Evolutionary conservation across 116 monocot species (phyloP), one percentile per base, ranked within the genome.

Genomic region (Thalassia testudinum): DNA sequence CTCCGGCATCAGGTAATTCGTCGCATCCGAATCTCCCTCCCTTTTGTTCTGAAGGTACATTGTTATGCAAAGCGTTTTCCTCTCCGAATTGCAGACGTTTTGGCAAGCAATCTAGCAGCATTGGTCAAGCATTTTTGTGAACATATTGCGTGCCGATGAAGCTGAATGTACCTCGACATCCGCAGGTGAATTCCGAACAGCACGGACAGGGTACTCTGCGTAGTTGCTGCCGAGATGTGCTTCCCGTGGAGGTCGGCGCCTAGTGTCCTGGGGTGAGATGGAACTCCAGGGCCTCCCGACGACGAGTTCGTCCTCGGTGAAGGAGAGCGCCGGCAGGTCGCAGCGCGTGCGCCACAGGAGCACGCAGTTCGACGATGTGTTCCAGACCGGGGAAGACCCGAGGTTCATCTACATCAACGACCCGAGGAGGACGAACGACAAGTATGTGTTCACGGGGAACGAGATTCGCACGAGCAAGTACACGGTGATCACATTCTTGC

Each of bases 381-480:
- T 75, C 47, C 49, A 62, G 27, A 53, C 62, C 29, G 82, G 71
- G 43, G 72, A 80, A 7, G 52, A 72, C 45, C 67, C 80, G 6
- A 77, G 92, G 44, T 62, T 83, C 63, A 68, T 92, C 38, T 83
- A 86, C 55, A 78, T 92, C 44, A 86, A 92, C 59, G 92, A 92
- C 57, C 71, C 86, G 25, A 83, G 60, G 57, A 86, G 59, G 60
- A 86, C 92, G 42, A 92, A 86, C 52, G 80, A 83, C 52, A 77
- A 78, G 54, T 82, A 77, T 66, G 86, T 83, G 62, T 92, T 92
- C 43, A 83, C 72, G 12, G 92, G 86, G 49, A 92, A 92, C 67
- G 86, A 92, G 77, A 92, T 92, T 16, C 38, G 80, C 17, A 92
- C 92, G 21, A 92, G 92, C 64, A 92, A 86, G 64, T 92, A 86